Conservation (phyloP, 2,329 filamentous ascomycete genomes). For the Calycina herbarum region DNA sequence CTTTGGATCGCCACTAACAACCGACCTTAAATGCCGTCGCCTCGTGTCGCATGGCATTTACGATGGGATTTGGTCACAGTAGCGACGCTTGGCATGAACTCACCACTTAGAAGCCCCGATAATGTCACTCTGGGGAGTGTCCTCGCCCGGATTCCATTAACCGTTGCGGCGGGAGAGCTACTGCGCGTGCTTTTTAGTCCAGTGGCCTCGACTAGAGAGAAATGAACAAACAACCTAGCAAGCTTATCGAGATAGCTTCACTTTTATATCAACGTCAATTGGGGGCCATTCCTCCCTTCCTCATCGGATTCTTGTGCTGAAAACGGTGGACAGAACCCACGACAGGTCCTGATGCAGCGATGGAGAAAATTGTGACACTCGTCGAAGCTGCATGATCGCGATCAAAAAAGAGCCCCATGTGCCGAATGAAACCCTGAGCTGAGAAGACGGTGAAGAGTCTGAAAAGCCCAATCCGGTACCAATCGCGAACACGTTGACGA, state of each 20-base stretch:
- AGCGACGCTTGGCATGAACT: slow-evolving; percentile 21
- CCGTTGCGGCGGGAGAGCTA: slow-evolving; percentile 29
- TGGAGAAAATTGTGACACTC: slow-evolving; percentile 2
- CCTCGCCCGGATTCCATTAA: slow-evolving; percentile 19
- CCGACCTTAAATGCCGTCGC: slow-evolving; percentile 1
- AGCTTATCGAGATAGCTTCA: slow-evolving; percentile 11
- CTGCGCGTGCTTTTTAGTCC: slow-evolving; percentile 21
- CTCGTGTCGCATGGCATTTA: slow-evolving; percentile 17
- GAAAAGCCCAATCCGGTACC: slow-evolving; percentile 4
- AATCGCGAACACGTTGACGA: slow-evolving; percentile 1
- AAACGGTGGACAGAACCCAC: background rate
- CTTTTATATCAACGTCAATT: slow-evolving; percentile 18
- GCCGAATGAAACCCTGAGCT: slow-evolving; percentile 3
- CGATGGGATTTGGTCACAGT: slow-evolving; percentile 11
- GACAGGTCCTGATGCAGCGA: slow-evolving; percentile 2
- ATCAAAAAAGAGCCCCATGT: slow-evolving; percentile 5
- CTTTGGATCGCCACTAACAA: slow-evolving; percentile 16
- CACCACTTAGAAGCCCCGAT: slow-evolving; percentile 14
- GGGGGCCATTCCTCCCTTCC: background rate
- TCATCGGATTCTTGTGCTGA: background rate
- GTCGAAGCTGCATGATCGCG: background rate
- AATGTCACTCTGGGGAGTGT: slow-evolving; percentile 12
- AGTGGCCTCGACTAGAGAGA: slow-evolving; percentile 11
- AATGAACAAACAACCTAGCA: background rate
- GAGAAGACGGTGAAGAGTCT: slow-evolving; percentile 3